Conservation (phyloP, 2,329 filamentous ascomycete genomes). For the Plenodomus lindquistii region DNA sequence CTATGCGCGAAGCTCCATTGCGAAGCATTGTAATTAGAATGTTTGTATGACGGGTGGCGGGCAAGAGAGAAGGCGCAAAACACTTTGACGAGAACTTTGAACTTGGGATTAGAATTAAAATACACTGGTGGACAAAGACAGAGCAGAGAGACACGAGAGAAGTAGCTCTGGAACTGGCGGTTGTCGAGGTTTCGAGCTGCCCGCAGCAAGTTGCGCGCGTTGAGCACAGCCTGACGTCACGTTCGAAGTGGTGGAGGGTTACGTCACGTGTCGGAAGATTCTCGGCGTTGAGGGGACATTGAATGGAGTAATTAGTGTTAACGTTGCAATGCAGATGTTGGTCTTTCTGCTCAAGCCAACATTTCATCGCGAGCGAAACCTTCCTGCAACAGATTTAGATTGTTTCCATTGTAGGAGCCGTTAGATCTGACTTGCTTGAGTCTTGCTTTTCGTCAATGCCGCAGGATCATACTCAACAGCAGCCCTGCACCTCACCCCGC, state of each 20-base stretch:
- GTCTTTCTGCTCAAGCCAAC: too few relatives aligned
- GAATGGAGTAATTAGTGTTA: too few relatives aligned
- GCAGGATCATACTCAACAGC: not conserved
- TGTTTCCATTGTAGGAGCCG: too few relatives aligned
- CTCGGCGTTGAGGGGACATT: not conserved
- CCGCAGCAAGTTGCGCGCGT: not conserved
- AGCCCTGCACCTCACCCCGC: too few relatives aligned
- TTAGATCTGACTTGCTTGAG: too few relatives aligned
- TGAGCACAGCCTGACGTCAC: not conserved
- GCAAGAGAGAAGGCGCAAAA: not conserved
- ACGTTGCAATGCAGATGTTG: too few relatives aligned
- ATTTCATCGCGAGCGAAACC: too few relatives aligned
- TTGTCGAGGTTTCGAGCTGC: not conserved
- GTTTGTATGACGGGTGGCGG: not conserved
- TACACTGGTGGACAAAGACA: not conserved
- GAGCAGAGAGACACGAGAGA: not conserved
- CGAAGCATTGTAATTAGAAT: constrained; percentile 45
- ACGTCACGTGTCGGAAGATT: not conserved
- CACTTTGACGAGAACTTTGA: not conserved
- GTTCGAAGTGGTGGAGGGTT: not conserved
- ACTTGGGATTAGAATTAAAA: not conserved
- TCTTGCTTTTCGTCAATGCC: too few relatives aligned
- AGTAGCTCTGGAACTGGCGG: not conserved
- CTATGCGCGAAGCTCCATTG: constrained; percentile 48
- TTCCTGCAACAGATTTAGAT: too few relatives aligned